Percentiles rank a stretch among this genome's conserved stretches.
phyloP scores from a whole-genome alignment of 2,329 filamentous ascomycete genomes.

The Verticillium nonalfalfae region DNA sequence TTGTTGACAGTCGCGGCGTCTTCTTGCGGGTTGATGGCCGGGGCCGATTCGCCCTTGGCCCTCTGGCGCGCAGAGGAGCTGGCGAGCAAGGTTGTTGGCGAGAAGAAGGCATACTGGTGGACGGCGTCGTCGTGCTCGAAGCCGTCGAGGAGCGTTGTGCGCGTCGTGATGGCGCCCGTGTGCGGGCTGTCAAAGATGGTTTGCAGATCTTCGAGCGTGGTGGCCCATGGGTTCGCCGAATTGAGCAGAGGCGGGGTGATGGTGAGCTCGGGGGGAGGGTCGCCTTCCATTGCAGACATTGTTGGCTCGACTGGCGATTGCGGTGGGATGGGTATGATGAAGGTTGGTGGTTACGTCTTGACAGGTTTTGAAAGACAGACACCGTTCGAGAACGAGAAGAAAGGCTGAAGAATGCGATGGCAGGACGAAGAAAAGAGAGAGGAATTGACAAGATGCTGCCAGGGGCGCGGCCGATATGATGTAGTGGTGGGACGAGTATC shows the following conservation, averaged over 20 bases:
- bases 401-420: neutral
- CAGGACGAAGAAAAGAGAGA: neutral
- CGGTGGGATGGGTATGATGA: neutral
- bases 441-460: neutral
- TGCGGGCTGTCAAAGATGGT: conserved; percentile 53
- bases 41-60: conserved; percentile 10
- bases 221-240: conserved; percentile 72
- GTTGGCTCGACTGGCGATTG: neutral
- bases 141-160: conserved; percentile 59
- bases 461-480: neutral
- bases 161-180: conserved; percentile 69
- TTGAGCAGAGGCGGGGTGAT: conserved; percentile 66
- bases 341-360: too few species aligned
- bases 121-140: conserved; percentile 54
- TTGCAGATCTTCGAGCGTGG: conserved; percentile 53
- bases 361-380: too few species aligned
- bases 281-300: conserved; percentile 4
- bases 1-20: conserved; percentile 55
- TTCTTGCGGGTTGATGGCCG: conserved; percentile 12
- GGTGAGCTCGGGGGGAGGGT: conserved; percentile 22
- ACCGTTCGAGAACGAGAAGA: neutral
- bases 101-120: conserved; percentile 64
- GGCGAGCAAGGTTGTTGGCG: conserved; percentile 25
- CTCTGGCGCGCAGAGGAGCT: conserved; percentile 8
- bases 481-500: neutral